Base-by-base conservation (phyloP, 176 grass and related monocot species). In the Musa beccarii region DNA sequence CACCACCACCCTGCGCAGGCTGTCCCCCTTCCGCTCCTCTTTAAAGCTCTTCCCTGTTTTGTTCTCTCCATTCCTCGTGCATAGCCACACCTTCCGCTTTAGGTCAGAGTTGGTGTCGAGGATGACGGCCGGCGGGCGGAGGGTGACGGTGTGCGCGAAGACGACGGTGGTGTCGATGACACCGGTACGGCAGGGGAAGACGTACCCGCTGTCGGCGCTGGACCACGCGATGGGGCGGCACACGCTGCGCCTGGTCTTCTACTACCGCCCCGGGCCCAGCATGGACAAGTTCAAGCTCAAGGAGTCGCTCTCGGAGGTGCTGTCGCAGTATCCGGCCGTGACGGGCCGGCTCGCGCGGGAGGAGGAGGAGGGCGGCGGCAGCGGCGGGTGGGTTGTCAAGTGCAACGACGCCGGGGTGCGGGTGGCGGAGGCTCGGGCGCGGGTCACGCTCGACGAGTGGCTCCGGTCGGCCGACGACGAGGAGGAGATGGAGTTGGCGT, bases 361-460 rank as follows among this genome's bases (percentile, higher is more conserved):
- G 85, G 83, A 76, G 2, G 78, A 70, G 9, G 83, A 55, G 0
- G 74, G 68, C 12, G 68, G 11, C 19, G 63, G 22, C 6, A 62
- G 53, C 8, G 11, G 70, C 9, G 77, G 84, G 1, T 93, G 93
- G 90, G 43, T 83, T 1, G 85, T 97, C 1, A 90, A 89, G 77
- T 97, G 93, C 87, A 93, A 97, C 81, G 90, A 97, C 79, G 93
- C 93, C 21, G 93, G 93, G 24, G 83, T 97, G 22, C 84, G 93
- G 23, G 71, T 79, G 63, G 69, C 92, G 54, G 90, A 97, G 29
- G 93, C 90, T 12, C 82, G 54, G 77, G 83, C 69, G n/a, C 64
- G 76, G 8, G 81, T 11, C 64, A 86, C 89, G 17, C 77, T 96
- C 68, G 87, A 96, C 34, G 87, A 85, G 77, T 97, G 87, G 86